A percentile compares a stretch with the other conserved stretches of the same genome.
These are phyloP conservation scores for Fusarium sp. DNA, from an alignment of 2,329 filamentous ascomycete species.

Conservation along the genomic window DNA sequence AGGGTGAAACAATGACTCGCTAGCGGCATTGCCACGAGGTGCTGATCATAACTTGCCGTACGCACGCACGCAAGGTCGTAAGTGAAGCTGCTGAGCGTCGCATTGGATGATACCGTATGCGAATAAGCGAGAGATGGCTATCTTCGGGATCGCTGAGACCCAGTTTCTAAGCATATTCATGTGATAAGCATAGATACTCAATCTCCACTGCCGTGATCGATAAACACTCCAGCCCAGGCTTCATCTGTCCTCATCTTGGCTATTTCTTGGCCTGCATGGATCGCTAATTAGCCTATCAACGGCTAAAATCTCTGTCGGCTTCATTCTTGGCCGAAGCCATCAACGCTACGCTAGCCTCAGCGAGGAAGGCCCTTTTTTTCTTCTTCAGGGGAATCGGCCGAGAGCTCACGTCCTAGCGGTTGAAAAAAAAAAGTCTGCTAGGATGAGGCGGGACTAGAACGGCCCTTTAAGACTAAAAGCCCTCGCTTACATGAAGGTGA, in stretches of 20 bases:
- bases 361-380: background rate
- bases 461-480: background rate
- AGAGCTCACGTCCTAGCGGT: background rate
- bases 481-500: slow-evolving; percentile 15
- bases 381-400: background rate
- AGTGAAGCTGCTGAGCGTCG: slow-evolving; percentile 2
- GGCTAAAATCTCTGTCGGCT: too few relatives aligned
- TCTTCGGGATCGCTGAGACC: slow-evolving; percentile 8
- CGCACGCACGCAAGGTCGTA: background rate
- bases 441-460: slow-evolving; percentile 2
- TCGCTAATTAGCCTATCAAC: too few relatives aligned
- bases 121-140: slow-evolving; percentile 7
- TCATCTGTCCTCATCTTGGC: too few relatives aligned
- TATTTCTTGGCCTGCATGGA: too few relatives aligned
- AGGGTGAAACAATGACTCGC: slow-evolving; percentile 18
- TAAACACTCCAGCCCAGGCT: too few relatives aligned
- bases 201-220: background rate
- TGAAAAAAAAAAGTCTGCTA: background rate
- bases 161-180: slow-evolving; percentile 20
- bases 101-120: background rate
- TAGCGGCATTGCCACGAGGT: background rate
- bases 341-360: slow-evolving; percentile 6
- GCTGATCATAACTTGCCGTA: slow-evolving; percentile 3
- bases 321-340: background rate
- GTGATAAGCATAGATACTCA: background rate